Conservation (phyloP, 148 eudicot genomes). For the Silene latifolia region DNA sequence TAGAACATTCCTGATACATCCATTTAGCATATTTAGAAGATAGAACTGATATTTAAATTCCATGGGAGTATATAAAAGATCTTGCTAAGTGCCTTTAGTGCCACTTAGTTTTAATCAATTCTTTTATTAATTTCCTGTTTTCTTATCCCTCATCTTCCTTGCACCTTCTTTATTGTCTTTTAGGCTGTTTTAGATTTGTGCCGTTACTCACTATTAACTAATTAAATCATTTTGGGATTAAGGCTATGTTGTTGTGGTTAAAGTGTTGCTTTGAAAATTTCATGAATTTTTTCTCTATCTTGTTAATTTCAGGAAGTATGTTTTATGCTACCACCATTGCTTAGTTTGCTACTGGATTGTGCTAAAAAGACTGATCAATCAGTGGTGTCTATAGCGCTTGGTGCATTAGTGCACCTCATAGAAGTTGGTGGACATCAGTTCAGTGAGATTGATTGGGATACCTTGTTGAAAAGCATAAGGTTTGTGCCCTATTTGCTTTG, state of each 20-base stretch:
- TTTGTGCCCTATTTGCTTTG: slow-evolving; percentile 26
- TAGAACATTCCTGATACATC: no score
- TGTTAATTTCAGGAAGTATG: slow-evolving; percentile 70
- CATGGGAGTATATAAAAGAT: no score
- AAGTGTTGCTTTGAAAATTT: not conserved
- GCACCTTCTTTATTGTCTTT: not conserved
- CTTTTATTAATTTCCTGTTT: not conserved
- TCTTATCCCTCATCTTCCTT: not conserved
- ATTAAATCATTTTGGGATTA: not conserved
- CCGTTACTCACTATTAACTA: not conserved
- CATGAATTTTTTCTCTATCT: not conserved
- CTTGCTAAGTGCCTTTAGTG: slow-evolving; percentile 2
- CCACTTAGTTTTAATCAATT: not conserved
- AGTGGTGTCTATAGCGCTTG: slow-evolving; percentile 89
- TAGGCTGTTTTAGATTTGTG: not conserved
- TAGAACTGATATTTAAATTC: no score
- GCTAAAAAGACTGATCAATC: slow-evolving; percentile 95
- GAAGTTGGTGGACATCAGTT: slow-evolving; percentile 99
- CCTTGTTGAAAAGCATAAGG: slow-evolving; percentile 96
- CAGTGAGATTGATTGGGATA: slow-evolving; percentile 89
- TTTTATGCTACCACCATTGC: slow-evolving; percentile 92
- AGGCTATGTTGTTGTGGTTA: not conserved
- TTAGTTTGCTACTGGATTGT: slow-evolving; percentile 89
- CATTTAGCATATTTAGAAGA: no score
- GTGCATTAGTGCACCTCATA: slow-evolving; percentile 91